Base-by-base conservation (phyloP, 305 asterid species). In the Withania somnifera region DNA sequence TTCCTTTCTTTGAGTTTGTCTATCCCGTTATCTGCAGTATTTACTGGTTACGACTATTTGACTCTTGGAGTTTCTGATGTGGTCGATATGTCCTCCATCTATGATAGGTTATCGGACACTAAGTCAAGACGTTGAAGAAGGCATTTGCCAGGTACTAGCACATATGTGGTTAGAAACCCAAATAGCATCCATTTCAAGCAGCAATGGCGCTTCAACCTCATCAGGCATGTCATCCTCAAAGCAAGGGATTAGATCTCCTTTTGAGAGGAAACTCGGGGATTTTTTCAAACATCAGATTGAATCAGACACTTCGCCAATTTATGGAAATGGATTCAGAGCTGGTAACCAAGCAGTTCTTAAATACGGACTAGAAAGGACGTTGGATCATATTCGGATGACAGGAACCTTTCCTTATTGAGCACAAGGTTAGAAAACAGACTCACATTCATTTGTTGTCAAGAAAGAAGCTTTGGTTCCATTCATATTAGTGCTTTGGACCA, bases 311-410 rank as follows among this genome's bases (percentile, higher is more conserved):
- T 94, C 99, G 7, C 87, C 87, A n/a, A 92, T 94, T 8, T 95
- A 95, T 67, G 99, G 99, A 60, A 86, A 95, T 53, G 97, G 99
- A n/a, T 95, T 91, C 81, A 80, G 98, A 83, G 92, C 91, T 26
- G 99, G 94, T 80, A 90, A 91, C 56, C 89, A 86, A 56, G 97
- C 97, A 1, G 97, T 92, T 61, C 81, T 82, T 63, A 87, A 87
- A 82, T 94, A 91, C 67, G 99, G 99, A 69, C 63, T 95, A 82
- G 88, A 85, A 86, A 86, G 84, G 78, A 95, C 99, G 20, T 86
- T 95, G 77, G 93, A 93, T 78, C 94, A 92, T 81, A 89, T 95
- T 88, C 88, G 88, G 69, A 90, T 89, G 90, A 93, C 98, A 0
- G 98, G 98, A 60, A 89, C 86, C 42, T 91, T 94, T 82, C 98